Evolutionary conservation across 495 filamentous ascomycete genomes (phyloP).

Genomic region (Baudoinia panamericana): DNA sequence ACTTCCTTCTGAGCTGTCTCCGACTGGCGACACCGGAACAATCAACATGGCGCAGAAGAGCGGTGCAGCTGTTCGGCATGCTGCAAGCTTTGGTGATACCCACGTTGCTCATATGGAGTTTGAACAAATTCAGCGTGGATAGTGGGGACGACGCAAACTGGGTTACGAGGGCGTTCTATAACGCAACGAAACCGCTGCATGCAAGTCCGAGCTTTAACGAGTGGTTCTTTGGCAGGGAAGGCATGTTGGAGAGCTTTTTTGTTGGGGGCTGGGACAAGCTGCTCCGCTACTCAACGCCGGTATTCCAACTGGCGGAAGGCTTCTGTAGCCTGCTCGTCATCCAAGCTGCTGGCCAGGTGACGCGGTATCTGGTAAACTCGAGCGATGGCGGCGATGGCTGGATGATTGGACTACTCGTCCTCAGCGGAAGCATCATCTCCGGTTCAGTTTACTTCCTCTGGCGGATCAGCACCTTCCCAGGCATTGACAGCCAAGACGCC

Average conservation of each 20-base stretch:
- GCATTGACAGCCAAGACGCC: constrained; percentile 86
- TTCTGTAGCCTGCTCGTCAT: constrained; percentile 96
- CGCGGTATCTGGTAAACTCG: constrained; percentile 81
- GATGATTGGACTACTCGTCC: constrained; percentile 85
- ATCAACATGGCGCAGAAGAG: constrained; percentile 56
- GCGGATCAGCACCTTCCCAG: constrained; percentile 84
- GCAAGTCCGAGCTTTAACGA: constrained; percentile 48
- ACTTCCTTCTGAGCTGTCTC: constrained; percentile 72
- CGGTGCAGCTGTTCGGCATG: constrained; percentile 50
- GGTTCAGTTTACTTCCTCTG: constrained; percentile 93
- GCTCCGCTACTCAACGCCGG: constrained; percentile 81
- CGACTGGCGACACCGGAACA: constrained; percentile 67
- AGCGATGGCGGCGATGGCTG: constrained; percentile 82
- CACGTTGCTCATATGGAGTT: constrained; percentile 78
- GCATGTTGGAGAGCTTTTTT: constrained; percentile 60
- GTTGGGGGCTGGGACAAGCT: constrained; percentile 83
- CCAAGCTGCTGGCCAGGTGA: constrained; percentile 85
- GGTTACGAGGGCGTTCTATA: constrained; percentile 69
- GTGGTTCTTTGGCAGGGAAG: constrained; percentile 74
- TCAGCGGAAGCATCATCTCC: constrained; percentile 82
- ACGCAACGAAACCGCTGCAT: constrained; percentile 38
- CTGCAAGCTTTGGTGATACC: constrained; percentile 77
- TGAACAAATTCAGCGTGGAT: constrained; percentile 88
- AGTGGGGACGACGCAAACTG: constrained; percentile 54
- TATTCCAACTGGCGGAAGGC: constrained; percentile 88